Conservation (phyloP, 345 rosid genomes). For the Cardiospermum halicacabum region DNA sequence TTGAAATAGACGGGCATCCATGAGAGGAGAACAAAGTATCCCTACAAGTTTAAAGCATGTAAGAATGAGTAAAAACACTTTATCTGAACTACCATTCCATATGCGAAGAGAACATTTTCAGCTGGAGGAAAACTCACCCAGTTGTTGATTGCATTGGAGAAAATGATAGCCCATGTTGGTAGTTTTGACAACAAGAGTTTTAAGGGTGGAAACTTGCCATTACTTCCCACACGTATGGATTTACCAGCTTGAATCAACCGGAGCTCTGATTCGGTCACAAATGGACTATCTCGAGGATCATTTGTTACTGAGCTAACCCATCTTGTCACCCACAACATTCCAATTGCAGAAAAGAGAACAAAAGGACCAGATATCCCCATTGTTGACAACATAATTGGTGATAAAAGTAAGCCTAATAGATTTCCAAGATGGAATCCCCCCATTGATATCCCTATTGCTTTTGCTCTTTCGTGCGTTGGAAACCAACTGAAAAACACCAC, state of each 20-base stretch:
- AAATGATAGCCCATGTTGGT: constrained; percentile 85
- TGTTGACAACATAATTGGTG: constrained; percentile 75
- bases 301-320: constrained; percentile 58
- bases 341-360: constrained; percentile 67
- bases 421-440: constrained; percentile 97
- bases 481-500: constrained; percentile 54
- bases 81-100: background rate
- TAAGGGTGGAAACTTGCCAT: constrained; percentile 41
- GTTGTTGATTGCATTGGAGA: constrained; percentile 83
- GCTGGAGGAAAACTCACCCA: constrained; percentile 55
- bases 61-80: background rate
- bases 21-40: constrained; percentile 92
- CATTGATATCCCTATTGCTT: constrained; percentile 90
- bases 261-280: constrained; percentile 54
- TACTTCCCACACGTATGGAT: constrained; percentile 26
- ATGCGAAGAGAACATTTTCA: background rate
- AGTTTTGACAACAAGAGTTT: constrained; percentile 56
- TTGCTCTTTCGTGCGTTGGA: constrained; percentile 75
- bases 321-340: constrained; percentile 60
- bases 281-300: constrained; percentile 66
- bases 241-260: constrained; percentile 71
- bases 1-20: constrained; percentile 99
- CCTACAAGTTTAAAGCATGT: constrained; percentile 44
- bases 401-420: constrained; percentile 66
- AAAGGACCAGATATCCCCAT: constrained; percentile 75